These are phyloP conservation scores for Aphanomyces astaci DNA, from an alignment of 352 stramenopile species.

Conservation along the genomic window DNA sequence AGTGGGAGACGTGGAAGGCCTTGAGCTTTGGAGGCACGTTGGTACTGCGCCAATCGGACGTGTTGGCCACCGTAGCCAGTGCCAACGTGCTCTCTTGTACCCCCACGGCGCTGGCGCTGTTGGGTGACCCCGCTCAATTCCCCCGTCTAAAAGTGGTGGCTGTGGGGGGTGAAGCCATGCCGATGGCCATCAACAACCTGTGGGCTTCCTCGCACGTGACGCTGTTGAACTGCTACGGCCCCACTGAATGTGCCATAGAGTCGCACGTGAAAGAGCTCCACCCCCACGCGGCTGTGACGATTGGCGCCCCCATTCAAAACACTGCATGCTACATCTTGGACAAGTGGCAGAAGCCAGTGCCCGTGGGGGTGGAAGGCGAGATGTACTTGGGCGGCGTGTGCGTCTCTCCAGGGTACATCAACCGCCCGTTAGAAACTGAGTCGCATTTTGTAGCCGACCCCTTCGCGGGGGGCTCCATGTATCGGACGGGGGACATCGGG, in stretches of 20 bases:
- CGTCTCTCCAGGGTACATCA: constrained; percentile 79
- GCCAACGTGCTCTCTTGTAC: background rate
- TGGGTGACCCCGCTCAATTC: background rate
- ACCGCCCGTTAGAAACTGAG: constrained; percentile 63
- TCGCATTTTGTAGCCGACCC: constrained; percentile 70
- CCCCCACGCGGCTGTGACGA: constrained; percentile 32
- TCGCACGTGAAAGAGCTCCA: background rate
- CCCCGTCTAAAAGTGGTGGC: background rate
- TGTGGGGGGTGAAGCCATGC: background rate
- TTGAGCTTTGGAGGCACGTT: background rate
- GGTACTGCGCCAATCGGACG: background rate
- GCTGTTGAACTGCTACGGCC: background rate
- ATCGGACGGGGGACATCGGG: constrained; percentile 84
- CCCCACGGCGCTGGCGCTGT: background rate
- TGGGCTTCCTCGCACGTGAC: background rate
- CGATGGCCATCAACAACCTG: background rate
- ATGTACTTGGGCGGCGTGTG: constrained; percentile 83
- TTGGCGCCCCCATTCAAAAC: constrained; percentile 57
- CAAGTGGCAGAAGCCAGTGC: constrained; percentile 52
- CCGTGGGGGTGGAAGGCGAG: constrained; percentile 61
- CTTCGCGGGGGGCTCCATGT: constrained; percentile 70
- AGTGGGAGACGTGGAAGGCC: background rate
- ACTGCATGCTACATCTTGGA: constrained; percentile 71
- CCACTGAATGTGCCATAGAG: background rate
- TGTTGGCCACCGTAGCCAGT: background rate